Evolutionary conservation across 768 basidiomycete species (phyloP).

Genomic region (Lactarius sp.): DNA sequence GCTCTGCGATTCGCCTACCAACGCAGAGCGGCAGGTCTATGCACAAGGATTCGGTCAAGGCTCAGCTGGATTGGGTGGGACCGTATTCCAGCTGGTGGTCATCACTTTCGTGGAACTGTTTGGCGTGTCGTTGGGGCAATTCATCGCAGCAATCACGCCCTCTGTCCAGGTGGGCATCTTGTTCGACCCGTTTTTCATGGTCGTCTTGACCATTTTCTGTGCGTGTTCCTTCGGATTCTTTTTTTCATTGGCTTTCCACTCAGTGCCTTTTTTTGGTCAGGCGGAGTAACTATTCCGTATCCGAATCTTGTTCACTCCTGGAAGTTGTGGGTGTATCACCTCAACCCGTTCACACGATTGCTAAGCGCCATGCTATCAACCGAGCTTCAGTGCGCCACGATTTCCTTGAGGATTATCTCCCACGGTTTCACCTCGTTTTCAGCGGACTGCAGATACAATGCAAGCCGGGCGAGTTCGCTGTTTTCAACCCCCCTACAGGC

Average conservation of each 20-base stretch:
- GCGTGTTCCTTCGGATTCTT: neutral
- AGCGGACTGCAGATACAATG: conserved; percentile 65
- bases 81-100: conserved; percentile 67
- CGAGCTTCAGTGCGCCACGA: conserved; percentile 56
- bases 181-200: conserved; percentile 70
- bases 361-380: conserved; percentile 71
- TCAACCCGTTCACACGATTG: conserved; percentile 65
- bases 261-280: neutral
- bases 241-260: neutral
- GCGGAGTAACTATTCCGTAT: conserved; percentile 71
- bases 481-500: conserved; percentile 67
- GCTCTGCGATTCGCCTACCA: neutral
- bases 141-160: conserved; percentile 72
- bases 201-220: conserved; percentile 67
- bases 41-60: conserved; percentile 67
- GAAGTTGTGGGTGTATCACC: conserved; percentile 73
- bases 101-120: conserved; percentile 67
- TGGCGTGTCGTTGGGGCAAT: conserved; percentile 67
- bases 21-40: conserved; percentile 38
- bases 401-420: neutral
- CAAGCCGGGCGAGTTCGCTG: conserved; percentile 59
- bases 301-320: conserved; percentile 61
- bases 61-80: conserved; percentile 51
- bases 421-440: neutral
- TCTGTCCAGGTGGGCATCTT: conserved; percentile 70